Evolutionary conservation across 345 rosid species (phyloP).

Genomic region (Aquilaria yunnanensis): DNA sequence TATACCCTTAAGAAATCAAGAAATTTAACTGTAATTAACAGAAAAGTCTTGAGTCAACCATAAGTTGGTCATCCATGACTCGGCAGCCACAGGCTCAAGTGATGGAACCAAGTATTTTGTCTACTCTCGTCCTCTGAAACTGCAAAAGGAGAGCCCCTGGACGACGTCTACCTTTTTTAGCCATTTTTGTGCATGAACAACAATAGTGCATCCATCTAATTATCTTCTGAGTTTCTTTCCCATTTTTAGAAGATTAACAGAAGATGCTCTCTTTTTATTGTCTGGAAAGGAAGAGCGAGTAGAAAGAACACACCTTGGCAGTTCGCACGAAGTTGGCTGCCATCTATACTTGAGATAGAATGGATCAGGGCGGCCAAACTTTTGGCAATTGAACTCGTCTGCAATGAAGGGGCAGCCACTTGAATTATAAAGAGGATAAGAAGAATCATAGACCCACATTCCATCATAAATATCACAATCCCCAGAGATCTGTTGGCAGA

Average conservation of each 20-base stretch:
- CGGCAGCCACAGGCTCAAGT: no score
- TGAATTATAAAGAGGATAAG: slow-evolving; percentile 28
- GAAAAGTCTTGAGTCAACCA: not conserved
- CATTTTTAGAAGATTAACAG: not conserved
- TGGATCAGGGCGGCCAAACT: slow-evolving; percentile 38
- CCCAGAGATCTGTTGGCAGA: not conserved
- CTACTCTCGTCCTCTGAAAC: not conserved
- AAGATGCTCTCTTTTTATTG: not conserved
- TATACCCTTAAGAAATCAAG: not conserved
- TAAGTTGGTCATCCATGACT: not conserved
- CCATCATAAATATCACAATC: slow-evolving; percentile 32
- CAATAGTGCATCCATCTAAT: no score
- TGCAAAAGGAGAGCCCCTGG: no score
- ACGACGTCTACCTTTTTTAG: no score
- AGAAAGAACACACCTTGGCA: slow-evolving; percentile 30
- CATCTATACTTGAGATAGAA: slow-evolving; percentile 44
- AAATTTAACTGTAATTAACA: not conserved
- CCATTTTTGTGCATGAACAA: no score
- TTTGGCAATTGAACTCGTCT: slow-evolving; percentile 35
- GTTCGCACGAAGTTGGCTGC: slow-evolving; percentile 36
- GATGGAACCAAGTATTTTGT: no score
- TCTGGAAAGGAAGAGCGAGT: not conserved
- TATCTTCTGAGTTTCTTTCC: not conserved
- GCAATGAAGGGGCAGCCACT: slow-evolving; percentile 39
- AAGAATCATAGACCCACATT: slow-evolving; percentile 35